Percentiles rank a stretch among this genome's conserved stretches.
Evolutionary conservation across 1,139 yeast species (phyloP).

Genomic region (Candida tetrigidarum): DNA sequence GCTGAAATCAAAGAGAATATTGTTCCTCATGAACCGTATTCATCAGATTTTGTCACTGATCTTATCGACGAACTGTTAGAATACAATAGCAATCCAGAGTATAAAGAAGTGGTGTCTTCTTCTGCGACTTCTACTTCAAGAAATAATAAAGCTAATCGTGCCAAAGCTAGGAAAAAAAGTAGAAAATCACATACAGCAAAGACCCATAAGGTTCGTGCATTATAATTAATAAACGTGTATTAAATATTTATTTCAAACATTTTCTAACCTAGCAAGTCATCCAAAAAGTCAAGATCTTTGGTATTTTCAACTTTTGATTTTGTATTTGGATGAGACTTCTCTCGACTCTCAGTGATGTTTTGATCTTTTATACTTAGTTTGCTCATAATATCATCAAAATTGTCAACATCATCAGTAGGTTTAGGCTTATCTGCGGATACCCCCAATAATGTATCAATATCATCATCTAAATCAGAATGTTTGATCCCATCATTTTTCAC

Average conservation of each 20-base stretch:
- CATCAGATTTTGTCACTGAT: no score
- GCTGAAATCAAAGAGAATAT: background rate
- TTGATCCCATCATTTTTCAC: slow-evolving; percentile 13
- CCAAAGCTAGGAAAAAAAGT: slow-evolving; percentile 4
- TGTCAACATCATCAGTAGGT: background rate
- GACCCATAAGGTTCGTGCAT: background rate
- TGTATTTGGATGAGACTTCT: background rate
- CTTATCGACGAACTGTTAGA: background rate
- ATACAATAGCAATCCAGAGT: background rate
- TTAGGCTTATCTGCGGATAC: background rate
- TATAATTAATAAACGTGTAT: background rate
- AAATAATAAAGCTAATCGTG: background rate
- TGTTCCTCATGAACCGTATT: background rate
- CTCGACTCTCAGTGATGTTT: background rate
- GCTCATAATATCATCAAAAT: slow-evolving; percentile 5
- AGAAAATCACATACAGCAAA: background rate
- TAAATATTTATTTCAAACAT: background rate
- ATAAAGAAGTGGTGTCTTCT: no score
- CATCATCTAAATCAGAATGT: slow-evolving; percentile 9
- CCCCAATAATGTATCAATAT: slow-evolving; percentile 15
- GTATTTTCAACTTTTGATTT: background rate
- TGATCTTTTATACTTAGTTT: slow-evolving; percentile 7
- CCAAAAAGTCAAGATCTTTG: slow-evolving; percentile 22
- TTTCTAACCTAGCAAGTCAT: slow-evolving; percentile 24
- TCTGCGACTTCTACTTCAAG: no score